A percentile compares a stretch with the other conserved stretches of the same genome.
These are phyloP conservation scores for Chytriomyces confervae DNA, from an alignment of 192 early-diverging fungal species.

Conservation along the genomic window DNA sequence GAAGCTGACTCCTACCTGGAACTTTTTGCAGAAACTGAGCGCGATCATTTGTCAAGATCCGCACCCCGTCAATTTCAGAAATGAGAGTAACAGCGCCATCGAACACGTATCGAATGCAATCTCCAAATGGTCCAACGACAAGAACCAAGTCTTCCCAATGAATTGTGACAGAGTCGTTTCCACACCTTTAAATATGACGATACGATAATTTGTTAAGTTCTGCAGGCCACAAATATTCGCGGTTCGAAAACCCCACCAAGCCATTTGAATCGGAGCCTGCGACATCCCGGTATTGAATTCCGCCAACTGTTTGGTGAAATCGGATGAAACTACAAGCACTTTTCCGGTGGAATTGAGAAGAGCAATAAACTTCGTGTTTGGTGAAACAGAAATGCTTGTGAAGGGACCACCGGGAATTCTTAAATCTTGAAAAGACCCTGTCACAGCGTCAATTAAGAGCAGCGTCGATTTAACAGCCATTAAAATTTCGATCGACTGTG, in stretches of 20 bases:
- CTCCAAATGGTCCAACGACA: slow-evolving; percentile 93
- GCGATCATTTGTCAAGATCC: slow-evolving; percentile 81
- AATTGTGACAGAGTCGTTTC: slow-evolving; percentile 89
- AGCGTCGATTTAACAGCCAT: slow-evolving; percentile 78
- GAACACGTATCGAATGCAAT: slow-evolving; percentile 75
- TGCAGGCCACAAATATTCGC: background rate
- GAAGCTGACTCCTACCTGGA: slow-evolving; percentile 57
- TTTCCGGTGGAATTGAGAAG: slow-evolving; percentile 73
- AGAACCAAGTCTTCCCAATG: slow-evolving; percentile 84
- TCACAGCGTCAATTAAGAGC: slow-evolving; percentile 79
- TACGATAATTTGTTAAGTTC: slow-evolving; percentile 17
- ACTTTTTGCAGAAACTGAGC: slow-evolving; percentile 91
- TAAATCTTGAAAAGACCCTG: slow-evolving; percentile 77
- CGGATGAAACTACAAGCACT: slow-evolving; percentile 91
- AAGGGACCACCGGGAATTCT: slow-evolving; percentile 81
- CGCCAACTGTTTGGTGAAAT: slow-evolving; percentile 92
- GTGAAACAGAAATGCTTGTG: slow-evolving; percentile 84
- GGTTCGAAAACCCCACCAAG: slow-evolving; percentile 64
- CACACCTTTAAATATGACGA: slow-evolving; percentile 71
- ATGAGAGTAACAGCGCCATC: slow-evolving; percentile 82
- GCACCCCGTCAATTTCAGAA: slow-evolving; percentile 90
- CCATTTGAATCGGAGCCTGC: slow-evolving; percentile 73
- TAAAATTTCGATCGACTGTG: slow-evolving; percentile 86
- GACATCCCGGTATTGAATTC: slow-evolving; percentile 74
- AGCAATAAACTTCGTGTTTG: slow-evolving; percentile 92